Evolutionary conservation across 305 asterid species (phyloP).

Genomic region (Nicotiana rustica): DNA sequence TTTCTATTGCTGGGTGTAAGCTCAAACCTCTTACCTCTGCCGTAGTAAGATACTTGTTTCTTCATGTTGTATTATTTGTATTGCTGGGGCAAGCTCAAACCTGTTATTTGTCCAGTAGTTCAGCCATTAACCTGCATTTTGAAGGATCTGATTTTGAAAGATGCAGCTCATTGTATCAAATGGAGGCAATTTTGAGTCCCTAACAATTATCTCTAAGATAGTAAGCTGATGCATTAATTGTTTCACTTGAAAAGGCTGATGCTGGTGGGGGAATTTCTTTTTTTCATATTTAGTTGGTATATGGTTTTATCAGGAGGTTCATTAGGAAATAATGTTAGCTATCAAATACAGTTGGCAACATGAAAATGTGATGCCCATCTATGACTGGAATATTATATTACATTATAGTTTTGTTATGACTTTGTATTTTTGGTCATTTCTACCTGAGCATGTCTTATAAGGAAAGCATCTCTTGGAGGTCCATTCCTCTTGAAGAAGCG

Average conservation of each 20-base stretch:
- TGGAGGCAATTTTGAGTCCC: background rate
- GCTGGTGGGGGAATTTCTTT: background rate
- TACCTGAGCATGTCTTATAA: background rate
- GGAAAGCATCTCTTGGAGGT: slow-evolving; percentile 10
- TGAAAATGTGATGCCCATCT: background rate
- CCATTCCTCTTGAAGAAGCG: background rate
- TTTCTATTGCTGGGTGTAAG: background rate
- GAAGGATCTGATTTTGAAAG: background rate
- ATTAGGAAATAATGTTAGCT: slow-evolving; percentile 5
- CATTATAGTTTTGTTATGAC: background rate
- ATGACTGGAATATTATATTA: background rate
- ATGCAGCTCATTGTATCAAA: slow-evolving; percentile 24
- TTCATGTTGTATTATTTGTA: background rate
- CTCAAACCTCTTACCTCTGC: background rate
- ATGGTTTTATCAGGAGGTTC: slow-evolving; percentile 24
- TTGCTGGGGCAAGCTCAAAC: background rate
- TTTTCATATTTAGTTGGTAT: slow-evolving; percentile 10
- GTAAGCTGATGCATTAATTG: background rate
- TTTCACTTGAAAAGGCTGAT: slow-evolving; percentile 1
- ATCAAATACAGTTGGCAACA: background rate
- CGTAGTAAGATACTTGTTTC: background rate
- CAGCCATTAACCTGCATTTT: slow-evolving; percentile 1
- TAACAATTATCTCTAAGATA: background rate
- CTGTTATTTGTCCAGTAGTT: background rate
- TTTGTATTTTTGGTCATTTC: background rate